Evolutionary conservation across 1,139 yeast genomes (phyloP), one percentile per base, ranked within the genome.

Genomic region (Yamadazyma conglobata): DNA sequence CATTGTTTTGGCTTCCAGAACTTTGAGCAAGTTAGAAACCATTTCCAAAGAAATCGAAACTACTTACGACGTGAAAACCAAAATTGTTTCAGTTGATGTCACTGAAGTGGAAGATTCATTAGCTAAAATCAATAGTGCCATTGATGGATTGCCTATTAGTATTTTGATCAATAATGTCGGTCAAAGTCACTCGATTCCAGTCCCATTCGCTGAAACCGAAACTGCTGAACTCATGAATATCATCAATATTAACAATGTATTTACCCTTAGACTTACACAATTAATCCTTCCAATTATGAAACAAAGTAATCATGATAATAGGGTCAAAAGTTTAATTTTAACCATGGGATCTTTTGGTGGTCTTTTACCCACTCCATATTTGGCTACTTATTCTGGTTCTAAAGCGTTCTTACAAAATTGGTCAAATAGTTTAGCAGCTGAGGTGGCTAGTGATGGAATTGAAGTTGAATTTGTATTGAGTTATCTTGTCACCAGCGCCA

Each of bases 271-370:
- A 46, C 76, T 88, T 43, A 88, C 98, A 14, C 86, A 85, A 54
- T 59, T 74, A 15, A 75, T 88, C 22, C 70, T 81, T 5, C 96
- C 96, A 24, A 54, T 63, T 10, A 77, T 88, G 47, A 60, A 72
- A 30, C 56, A 66, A n/a, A 73, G 82, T 25, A 73, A 77, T 20
- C 44, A 52, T 25, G 44, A 53, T 40, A 54, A 59, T 41, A 58
- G 59, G 27, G 52, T 62, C 17, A 71, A 75, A 40, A 95, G 95
- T 23, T 73, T 91, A 49, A 75, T 93, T 38, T 65, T 91, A 50
- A 88, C 94, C 24, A 87, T 91, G 96, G 96, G 98, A 22, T 89
- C 97, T 2, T 91, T 91, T 54, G 95, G 95, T 32, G 99, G 97
- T 2, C 70, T 88, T 43, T 70, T 86, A 31, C 98, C 98, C 33